phyloP scores from a whole-genome alignment of 2,329 filamentous ascomycete genomes.

The Iodosphaeria phyllophila region DNA sequence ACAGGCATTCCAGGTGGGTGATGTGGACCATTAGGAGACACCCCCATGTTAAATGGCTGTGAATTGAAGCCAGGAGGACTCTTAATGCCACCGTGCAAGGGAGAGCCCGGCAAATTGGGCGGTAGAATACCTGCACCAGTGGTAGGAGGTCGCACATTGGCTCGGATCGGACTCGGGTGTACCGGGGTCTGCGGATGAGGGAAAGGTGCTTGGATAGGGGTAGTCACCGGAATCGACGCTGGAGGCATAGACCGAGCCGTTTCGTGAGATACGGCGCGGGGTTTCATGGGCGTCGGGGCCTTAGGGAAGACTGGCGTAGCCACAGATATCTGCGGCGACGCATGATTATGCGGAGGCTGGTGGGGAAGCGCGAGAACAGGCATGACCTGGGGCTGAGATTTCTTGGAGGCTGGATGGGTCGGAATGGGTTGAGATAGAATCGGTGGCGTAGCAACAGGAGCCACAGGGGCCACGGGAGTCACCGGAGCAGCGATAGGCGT shows the following conservation, averaged over 20 bases:
- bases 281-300: slow-evolving; percentile 59
- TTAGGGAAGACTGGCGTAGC: slow-evolving; percentile 73
- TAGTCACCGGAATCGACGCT: slow-evolving; percentile 41
- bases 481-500: too few species aligned
- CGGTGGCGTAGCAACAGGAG: too few species aligned
- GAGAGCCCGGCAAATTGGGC: slow-evolving; percentile 40
- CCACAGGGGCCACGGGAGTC: too few species aligned
- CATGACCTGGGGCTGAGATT: slow-evolving; percentile 23
- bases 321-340: slow-evolving; percentile 63
- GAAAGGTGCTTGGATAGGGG: slow-evolving; percentile 35
- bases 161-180: slow-evolving; percentile 46
- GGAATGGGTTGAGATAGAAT: too few species aligned
- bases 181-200: slow-evolving; percentile 43
- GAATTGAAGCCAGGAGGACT: slow-evolving; percentile 33
- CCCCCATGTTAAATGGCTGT: slow-evolving; percentile 21
- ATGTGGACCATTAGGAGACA: slow-evolving; percentile 39
- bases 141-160: neutral
- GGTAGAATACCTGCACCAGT: too few species aligned
- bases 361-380: slow-evolving; percentile 39
- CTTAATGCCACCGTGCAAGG: slow-evolving; percentile 35
- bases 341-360: slow-evolving; percentile 39
- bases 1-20: slow-evolving; percentile 36
- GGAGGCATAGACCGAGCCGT: slow-evolving; percentile 52
- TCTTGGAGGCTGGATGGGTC: slow-evolving; percentile 21
- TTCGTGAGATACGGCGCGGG: slow-evolving; percentile 64